Conservation (phyloP, 2,329 filamentous ascomycete genomes). For the Didymella exigua region DNA sequence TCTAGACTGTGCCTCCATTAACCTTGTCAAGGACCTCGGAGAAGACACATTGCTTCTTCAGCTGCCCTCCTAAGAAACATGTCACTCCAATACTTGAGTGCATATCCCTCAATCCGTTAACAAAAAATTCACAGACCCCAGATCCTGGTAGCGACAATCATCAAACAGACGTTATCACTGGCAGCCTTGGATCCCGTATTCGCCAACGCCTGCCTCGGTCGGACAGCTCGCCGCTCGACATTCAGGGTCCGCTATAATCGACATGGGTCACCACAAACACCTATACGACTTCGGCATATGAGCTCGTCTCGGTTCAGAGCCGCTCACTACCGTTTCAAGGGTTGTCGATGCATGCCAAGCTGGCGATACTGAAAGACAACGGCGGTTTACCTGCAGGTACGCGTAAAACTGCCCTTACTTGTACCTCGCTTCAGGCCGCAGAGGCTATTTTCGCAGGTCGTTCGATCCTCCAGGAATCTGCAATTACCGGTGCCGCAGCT, state of each 20-base stretch:
- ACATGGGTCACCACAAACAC: slow-evolving; percentile 21
- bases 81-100: slow-evolving; percentile 16
- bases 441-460: slow-evolving; percentile 13
- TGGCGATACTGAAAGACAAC: slow-evolving; percentile 23
- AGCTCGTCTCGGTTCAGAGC: slow-evolving; percentile 30
- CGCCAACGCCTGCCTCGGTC: slow-evolving; percentile 12
- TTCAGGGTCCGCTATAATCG: slow-evolving; percentile 8
- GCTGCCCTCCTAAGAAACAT: neutral
- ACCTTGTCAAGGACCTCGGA: neutral
- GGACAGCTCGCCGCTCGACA: slow-evolving; percentile 8
- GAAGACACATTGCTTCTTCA: slow-evolving; percentile 7
- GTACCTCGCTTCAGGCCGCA: slow-evolving; percentile 7
- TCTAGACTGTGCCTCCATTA: neutral
- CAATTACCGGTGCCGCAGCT: slow-evolving; percentile 10
- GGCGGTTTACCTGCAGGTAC: slow-evolving; percentile 37
- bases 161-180: slow-evolving; percentile 6
- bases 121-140: slow-evolving; percentile 11
- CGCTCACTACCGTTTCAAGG: slow-evolving; percentile 26
- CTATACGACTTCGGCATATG: slow-evolving; percentile 27
- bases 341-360: slow-evolving; percentile 22
- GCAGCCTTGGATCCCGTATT: slow-evolving; percentile 15
- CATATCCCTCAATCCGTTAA: slow-evolving; percentile 10
- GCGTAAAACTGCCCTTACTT: slow-evolving; percentile 17
- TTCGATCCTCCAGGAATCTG: slow-evolving; percentile 6
- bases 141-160: slow-evolving; percentile 16